These are phyloP conservation scores for Polychaeton citri DNA, from an alignment of 2,329 filamentous ascomycete species.

Conservation along the genomic window DNA sequence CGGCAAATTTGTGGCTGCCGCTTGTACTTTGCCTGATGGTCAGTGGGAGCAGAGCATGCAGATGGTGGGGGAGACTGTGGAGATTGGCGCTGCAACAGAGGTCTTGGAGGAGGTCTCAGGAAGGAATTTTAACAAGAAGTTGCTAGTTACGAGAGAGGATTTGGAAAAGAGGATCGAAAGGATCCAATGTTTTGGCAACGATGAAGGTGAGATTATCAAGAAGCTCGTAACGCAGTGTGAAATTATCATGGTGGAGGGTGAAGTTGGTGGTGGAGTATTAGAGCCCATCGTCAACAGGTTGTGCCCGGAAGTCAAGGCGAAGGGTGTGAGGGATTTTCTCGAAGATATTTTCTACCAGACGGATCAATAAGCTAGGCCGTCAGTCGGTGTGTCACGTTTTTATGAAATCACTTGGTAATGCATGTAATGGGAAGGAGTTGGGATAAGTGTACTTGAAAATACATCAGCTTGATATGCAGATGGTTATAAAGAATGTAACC, in stretches of 20 bases:
- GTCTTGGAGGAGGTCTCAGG: slow-evolving; percentile 14
- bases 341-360: slow-evolving; percentile 5
- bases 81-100: slow-evolving; percentile 12
- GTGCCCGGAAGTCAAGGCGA: slow-evolving; percentile 15
- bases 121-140: slow-evolving; percentile 11
- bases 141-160: slow-evolving; percentile 6
- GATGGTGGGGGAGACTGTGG: slow-evolving; percentile 14
- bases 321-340: slow-evolving; percentile 13
- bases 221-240: neutral
- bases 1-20: slow-evolving; percentile 31
- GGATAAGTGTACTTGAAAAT: no score
- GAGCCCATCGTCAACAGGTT: slow-evolving; percentile 8
- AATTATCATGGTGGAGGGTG: slow-evolving; percentile 9
- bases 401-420: no score
- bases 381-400: no score
- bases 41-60: slow-evolving; percentile 26
- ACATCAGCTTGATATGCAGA: no score
- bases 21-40: slow-evolving; percentile 33
- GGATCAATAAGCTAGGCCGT: neutral
- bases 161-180: slow-evolving; percentile 16
- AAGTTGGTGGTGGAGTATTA: slow-evolving; percentile 2
- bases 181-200: slow-evolving; percentile 10
- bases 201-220: slow-evolving; percentile 10
- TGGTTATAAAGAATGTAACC: no score
- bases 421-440: no score